A percentile compares a stretch with the other conserved stretches of the same genome.
Conservation (phyloP, 1,139 yeast genomes). For the Lodderomyces elongisporus region DNA sequence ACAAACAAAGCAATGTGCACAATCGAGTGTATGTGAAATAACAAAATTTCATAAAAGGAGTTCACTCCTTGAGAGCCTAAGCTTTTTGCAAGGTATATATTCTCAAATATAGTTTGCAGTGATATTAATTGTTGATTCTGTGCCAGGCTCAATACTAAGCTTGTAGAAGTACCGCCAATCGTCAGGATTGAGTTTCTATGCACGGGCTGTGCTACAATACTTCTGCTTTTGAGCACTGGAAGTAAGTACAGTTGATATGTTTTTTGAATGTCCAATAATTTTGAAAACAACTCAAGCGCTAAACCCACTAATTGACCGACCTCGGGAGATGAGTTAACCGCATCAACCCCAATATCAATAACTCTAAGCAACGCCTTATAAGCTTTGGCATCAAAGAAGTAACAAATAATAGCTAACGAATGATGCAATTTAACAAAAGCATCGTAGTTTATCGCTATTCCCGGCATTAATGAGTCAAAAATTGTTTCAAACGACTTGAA, state of each 20-base stretch:
- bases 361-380: slow-evolving; percentile 53
- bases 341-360: slow-evolving; percentile 51
- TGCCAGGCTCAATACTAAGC: slow-evolving; percentile 21
- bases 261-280: slow-evolving; percentile 51
- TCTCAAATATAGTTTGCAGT: slow-evolving; percentile 46
- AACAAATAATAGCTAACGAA: slow-evolving; percentile 60
- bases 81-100: slow-evolving; percentile 45
- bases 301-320: slow-evolving; percentile 19
- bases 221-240: slow-evolving; percentile 24
- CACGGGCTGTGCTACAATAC: slow-evolving; percentile 7
- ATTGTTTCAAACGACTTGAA: slow-evolving; percentile 46
- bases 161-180: slow-evolving; percentile 23
- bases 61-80: slow-evolving; percentile 59
- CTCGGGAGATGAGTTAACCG: slow-evolving; percentile 32
- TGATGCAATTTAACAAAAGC: slow-evolving; percentile 55
- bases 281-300: slow-evolving; percentile 42
- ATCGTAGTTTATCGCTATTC: slow-evolving; percentile 23
- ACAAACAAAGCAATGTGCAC: slow-evolving; percentile 69
- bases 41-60: slow-evolving; percentile 65
- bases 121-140: slow-evolving; percentile 21
- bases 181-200: slow-evolving; percentile 15
- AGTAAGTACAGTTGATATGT: slow-evolving; percentile 25
- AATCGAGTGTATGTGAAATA: slow-evolving; percentile 62
- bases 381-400: slow-evolving; percentile 54
- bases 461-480: slow-evolving; percentile 28